Evolutionary conservation across 2,329 filamentous ascomycete genomes (phyloP).

Genomic region (Colletotrichum incanum): DNA sequence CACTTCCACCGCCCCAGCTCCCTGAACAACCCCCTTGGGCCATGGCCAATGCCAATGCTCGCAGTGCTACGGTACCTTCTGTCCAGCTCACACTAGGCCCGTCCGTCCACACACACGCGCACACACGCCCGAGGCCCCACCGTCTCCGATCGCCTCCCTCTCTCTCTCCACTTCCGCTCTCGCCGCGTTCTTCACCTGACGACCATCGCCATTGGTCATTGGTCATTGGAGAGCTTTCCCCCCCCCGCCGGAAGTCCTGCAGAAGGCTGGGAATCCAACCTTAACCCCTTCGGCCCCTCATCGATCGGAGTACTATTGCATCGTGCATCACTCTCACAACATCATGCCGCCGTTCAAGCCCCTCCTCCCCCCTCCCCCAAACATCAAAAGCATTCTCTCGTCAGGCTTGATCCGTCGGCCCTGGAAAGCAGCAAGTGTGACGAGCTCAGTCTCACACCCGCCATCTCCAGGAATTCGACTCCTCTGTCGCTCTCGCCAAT

Average conservation of each 20-base stretch:
- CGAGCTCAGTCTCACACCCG: background rate
- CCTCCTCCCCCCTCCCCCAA: background rate
- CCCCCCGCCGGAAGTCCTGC: constrained; percentile 20
- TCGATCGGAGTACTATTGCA: background rate
- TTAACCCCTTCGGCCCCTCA: background rate
- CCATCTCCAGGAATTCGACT: background rate
- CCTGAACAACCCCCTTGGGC: constrained; percentile 12
- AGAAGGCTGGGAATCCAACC: constrained; percentile 6
- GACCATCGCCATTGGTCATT: constrained; percentile 19
- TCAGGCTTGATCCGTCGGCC: background rate
- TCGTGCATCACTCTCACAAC: background rate
- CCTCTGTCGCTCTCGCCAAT: constrained; percentile 9
- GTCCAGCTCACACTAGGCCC: background rate
- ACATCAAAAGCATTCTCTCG: background rate
- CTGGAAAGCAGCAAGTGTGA: background rate
- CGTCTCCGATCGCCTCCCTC: background rate
- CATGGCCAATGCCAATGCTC: background rate
- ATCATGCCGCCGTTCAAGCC: background rate
- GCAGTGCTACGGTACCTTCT: background rate
- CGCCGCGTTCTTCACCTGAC: constrained; percentile 10
- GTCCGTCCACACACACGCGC: constrained; percentile 5
- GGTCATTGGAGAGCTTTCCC: background rate
- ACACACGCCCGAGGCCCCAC: constrained; percentile 9
- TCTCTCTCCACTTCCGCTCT: background rate
- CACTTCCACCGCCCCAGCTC: constrained; percentile 4